A percentile compares a stretch with the other conserved stretches of the same genome.
These are phyloP conservation scores for Pyrus communis DNA, from an alignment of 306 rosid species.

Conservation along the genomic window DNA sequence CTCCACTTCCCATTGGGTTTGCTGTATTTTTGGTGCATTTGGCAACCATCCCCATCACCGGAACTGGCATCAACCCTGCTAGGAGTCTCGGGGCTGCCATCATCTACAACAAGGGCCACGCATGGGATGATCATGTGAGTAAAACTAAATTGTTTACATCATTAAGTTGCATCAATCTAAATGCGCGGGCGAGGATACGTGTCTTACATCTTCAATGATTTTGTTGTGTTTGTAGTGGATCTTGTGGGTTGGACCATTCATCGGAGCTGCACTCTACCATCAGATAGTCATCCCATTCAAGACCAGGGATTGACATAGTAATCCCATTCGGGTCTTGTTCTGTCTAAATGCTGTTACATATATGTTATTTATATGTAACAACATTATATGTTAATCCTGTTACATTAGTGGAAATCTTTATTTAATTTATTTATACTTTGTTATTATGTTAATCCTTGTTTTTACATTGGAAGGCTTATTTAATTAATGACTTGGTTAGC, in stretches of 20 bases:
- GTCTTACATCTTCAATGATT: neutral
- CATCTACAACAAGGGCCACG: constrained; percentile 33
- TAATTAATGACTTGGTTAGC: no score
- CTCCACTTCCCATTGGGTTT: constrained; percentile 42
- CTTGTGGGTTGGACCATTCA: constrained; percentile 55
- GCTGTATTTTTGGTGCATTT: constrained; percentile 41
- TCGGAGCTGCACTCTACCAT: constrained; percentile 53
- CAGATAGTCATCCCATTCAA: constrained; percentile 41
- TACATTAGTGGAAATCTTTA: neutral
- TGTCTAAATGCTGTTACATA: neutral
- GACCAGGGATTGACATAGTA: constrained; percentile 13
- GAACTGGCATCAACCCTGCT: constrained; percentile 45
- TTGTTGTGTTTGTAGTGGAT: constrained; percentile 34
- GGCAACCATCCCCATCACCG: constrained; percentile 43
- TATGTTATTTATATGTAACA: no score
- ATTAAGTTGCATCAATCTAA: neutral
- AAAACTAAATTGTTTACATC: neutral
- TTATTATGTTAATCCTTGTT: neutral
- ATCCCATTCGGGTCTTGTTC: neutral
- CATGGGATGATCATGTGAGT: constrained; percentile 39
- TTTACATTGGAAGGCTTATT: neutral
- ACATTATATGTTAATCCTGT: neutral
- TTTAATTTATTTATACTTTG: neutral
- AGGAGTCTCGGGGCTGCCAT: constrained; percentile 44
- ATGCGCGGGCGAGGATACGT: neutral